Evolutionary conservation across 1,284 basidiomycete species (phyloP), one percentile per base, ranked within the genome.

Genomic region (Apiotrichum porosum): DNA sequence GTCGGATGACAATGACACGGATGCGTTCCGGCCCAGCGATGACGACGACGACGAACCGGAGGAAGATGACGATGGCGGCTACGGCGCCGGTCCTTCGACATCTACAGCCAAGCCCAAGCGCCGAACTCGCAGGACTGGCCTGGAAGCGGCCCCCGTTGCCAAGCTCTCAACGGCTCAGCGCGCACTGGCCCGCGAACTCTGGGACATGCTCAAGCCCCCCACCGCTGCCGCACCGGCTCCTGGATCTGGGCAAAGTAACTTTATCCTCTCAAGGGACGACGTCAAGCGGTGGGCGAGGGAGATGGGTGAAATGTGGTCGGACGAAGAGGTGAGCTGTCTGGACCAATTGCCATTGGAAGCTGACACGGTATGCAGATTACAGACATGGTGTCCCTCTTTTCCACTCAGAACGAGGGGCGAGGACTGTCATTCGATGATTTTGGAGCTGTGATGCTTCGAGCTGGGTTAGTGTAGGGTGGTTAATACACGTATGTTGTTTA

Each of bases 331-430:
- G 49, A 47, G 70, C 60, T n/a, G 6, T 4, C 15, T 9, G 10
- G 26, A n/a, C n/a, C n/a, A n/a, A n/a, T n/a, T n/a, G n/a, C n/a
- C n/a, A 3, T 3, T 8, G 1, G 0, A 15, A 18, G 14, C 14
- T 41, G 15, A 4, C 19, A 3, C 42, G n/a, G 24, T 9, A 6
- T 12, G 17, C 45, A 74, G 71, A 65, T 74, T 36, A 61, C 55
- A 3, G 73, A 75, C 15, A 75, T 75, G 73, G 66, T 75, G 46
- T 52, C 58, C 15, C 55, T 73, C 15, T 75, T 73, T 52, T 72
- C 71, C 9, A 63, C 60, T 4, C 65, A 70, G 44, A 68, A 70
- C 42, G 71, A 72, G 36, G 61, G 63, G 3, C 42, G 69, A 18
- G 68, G 67, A 3, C 46, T 75, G 30, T 54, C 58, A 1, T 71